Evolutionary conservation across 305 asterid genomes (phyloP).

Genomic region (Solanum chacoense): DNA sequence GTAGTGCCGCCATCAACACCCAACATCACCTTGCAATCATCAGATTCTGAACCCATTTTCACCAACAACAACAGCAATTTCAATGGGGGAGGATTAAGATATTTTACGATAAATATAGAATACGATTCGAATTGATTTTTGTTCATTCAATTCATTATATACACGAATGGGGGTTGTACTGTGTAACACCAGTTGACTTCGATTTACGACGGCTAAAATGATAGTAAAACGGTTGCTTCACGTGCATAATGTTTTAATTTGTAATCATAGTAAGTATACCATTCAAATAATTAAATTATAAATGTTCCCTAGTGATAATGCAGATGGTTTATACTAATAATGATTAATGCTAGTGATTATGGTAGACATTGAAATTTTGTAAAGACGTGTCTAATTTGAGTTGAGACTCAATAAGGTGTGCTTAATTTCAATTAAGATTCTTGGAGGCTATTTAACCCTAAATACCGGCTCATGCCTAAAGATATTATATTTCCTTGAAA

Average conservation of each 20-base stretch:
- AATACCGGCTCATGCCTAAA: fast-evolving
- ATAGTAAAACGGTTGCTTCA: neutral
- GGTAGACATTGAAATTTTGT: too few relatives aligned
- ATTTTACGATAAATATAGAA: neutral
- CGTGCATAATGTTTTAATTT: neutral
- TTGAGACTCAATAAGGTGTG: too few relatives aligned
- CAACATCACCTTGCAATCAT: conserved; percentile 38
- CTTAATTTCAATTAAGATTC: too few relatives aligned
- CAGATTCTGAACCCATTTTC: conserved; percentile 36
- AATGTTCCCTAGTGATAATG: neutral
- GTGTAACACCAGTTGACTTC: neutral
- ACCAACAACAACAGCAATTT: neutral
- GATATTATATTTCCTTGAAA: too few relatives aligned
- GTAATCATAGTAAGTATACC: too few relatives aligned
- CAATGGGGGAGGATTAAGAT: neutral
- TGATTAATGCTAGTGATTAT: too few relatives aligned
- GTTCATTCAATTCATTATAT: too few relatives aligned
- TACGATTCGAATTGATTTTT: neutral
- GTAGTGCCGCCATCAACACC: conserved; percentile 96
- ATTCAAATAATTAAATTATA: too few relatives aligned
- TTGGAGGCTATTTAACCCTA: too few relatives aligned
- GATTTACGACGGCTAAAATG: neutral
- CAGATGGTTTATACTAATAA: neutral
- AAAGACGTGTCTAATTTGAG: too few relatives aligned
- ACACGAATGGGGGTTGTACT: neutral